Evolutionary conservation across 192 early-diverging fungal genomes (phyloP), one percentile per base, ranked within the genome.

Genomic region (Coemansia sp.): DNA sequence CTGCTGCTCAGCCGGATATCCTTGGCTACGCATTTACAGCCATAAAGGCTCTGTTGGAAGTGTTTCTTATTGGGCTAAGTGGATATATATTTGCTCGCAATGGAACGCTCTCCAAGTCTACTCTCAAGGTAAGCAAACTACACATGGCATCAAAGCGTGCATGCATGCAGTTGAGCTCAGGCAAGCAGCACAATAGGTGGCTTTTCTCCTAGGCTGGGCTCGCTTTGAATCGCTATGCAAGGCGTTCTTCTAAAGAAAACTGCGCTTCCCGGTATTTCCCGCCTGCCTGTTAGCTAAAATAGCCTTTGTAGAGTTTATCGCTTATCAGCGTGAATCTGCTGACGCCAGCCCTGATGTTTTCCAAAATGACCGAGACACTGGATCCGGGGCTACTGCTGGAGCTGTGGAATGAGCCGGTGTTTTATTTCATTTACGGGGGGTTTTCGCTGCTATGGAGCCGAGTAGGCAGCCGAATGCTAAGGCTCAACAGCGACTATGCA

Each of bases 331-430:
- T 90, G 48, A 81, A 83, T 55, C 86, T 86, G 53, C 82, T 90
- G 72, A 90, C 88, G 43, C 88, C 88, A 1, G 86, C 86, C 51
- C 75, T 90, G 10, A 65, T 90, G 23, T 90, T 90, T 41, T 82
- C 85, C 37, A 90, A 88, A 42, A 87, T 90, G 59, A 83, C 83
- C 11, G 84, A 84, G 52, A 78, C 82, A 10, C 79, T 90, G 37
- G 82, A 81, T 37, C 80, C 85, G 57, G 70, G 57, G 23, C 79
- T 86, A 16, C 72, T 90, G 21, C 48, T 83, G 13, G 83, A 86
- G 36, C 81, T 86, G 26, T 90, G 88, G 88, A 86, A 87, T 57
- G 83, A 86, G 52, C 86, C 87, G 6, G 63, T 82, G 14, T 78
- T 74, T 47, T 80, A 80, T 59, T 72, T 80, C 53, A 52, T 75